Percentiles rank a stretch among this genome's conserved stretches.
Evolutionary conservation across 306 rosid species (phyloP).

Genomic region (Sophora flavescens): DNA sequence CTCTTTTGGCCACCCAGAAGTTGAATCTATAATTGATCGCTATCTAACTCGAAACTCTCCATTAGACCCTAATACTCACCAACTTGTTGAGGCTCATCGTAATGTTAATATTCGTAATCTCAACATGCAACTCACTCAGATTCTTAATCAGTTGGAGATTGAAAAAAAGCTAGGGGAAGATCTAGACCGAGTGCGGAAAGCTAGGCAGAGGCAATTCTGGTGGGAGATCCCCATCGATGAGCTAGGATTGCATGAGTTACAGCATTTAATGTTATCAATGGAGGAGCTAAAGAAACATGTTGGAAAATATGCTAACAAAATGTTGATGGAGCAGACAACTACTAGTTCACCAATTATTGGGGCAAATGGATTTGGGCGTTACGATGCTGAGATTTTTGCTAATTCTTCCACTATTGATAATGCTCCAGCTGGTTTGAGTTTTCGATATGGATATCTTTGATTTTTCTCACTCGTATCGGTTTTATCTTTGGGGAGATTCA

Average conservation of each 20-base stretch:
- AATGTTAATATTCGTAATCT: conserved; percentile 14
- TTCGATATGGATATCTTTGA: conserved; percentile 40
- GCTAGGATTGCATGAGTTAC: conserved; percentile 36
- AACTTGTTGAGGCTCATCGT: conserved; percentile 10
- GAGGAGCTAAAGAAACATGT: conserved; percentile 39
- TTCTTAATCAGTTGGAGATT: conserved; percentile 29
- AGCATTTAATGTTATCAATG: conserved; percentile 34
- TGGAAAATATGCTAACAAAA: conserved; percentile 35
- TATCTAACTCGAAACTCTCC: conserved; percentile 22
- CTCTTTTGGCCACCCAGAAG: conserved; percentile 47
- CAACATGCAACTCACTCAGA: conserved; percentile 34
- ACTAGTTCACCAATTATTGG: neutral
- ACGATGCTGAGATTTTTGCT: conserved; percentile 9
- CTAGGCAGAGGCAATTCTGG: conserved; percentile 38
- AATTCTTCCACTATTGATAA: conserved; percentile 20
- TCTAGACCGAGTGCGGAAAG: conserved; percentile 21
- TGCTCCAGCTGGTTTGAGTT: conserved; percentile 30
- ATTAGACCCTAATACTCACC: neutral
- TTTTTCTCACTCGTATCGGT: neutral
- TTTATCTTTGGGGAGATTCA: neutral
- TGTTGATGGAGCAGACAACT: conserved; percentile 17
- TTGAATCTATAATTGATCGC: conserved; percentile 38
- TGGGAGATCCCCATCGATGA: conserved; percentile 43
- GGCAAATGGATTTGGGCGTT: conserved; percentile 11
- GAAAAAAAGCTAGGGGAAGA: conserved; percentile 40